These are phyloP conservation scores for Rhododendron molle DNA, from an alignment of 148 eudicot genomes.

Conservation along the genomic window DNA sequence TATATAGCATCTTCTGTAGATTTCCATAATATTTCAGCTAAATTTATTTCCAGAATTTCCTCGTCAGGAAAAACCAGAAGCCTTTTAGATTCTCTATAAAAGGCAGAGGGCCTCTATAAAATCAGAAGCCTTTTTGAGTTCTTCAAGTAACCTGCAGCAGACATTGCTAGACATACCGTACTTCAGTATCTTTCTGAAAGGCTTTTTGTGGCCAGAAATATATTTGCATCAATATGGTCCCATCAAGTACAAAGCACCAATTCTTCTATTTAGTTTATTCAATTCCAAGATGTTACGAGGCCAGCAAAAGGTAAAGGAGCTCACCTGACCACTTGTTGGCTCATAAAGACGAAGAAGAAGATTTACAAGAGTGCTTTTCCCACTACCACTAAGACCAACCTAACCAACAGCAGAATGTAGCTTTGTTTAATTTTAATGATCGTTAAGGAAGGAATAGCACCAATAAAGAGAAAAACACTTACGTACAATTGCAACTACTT, in stretches of 20 bases:
- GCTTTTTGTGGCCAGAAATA: neutral
- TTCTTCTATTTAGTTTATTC: neutral
- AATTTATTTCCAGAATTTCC: neutral
- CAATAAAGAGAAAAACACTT: conserved; percentile 3
- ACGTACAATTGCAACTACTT: conserved; percentile 92
- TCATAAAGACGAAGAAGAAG: conserved; percentile 94
- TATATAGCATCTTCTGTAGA: neutral
- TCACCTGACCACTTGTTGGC: conserved; percentile 90
- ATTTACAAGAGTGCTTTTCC: conserved; percentile 91
- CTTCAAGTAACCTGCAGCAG: neutral
- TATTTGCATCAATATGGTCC: neutral
- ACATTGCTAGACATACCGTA: neutral
- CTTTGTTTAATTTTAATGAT: conserved; percentile 6
- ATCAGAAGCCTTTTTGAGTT: neutral
- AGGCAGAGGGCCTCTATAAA: neutral
- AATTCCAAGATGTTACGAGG: neutral
- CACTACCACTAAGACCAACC: conserved; percentile 99
- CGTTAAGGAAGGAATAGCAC: neutral
- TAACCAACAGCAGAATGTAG: conserved; percentile 26
- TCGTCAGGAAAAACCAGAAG: neutral
- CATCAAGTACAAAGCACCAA: neutral
- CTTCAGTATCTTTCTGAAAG: neutral
- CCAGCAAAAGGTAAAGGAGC: conserved; percentile 1
- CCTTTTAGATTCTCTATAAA: neutral
- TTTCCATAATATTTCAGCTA: neutral